Evolutionary conservation across 2,329 filamentous ascomycete genomes (phyloP), one percentile per base, ranked within the genome.

Genomic region (Penicillium verrucosum): DNA sequence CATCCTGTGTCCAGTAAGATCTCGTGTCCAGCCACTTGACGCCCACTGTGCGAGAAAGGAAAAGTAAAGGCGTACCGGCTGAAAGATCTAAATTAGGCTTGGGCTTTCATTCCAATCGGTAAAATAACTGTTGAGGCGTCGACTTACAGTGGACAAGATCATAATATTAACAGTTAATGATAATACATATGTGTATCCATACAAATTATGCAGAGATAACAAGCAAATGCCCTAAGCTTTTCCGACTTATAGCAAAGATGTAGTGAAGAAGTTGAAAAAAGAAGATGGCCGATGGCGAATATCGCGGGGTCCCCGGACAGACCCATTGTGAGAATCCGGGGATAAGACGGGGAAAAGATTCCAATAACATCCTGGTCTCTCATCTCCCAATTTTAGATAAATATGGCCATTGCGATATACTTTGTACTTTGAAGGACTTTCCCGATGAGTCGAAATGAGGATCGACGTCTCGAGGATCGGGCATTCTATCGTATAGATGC

Each of bases 251-350:
- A 14, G 16, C 29, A 51, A 10, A 34, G 25, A 37, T 36, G 16
- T 27, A 44, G 18, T 29, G 10, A 25, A 41, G 21, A 25, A 41
- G 21, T 16, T 8, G 3, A 5, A 6, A 44, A 36, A 36, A 44
- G 51, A 32, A 23, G 34, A 36, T 44, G 25, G 11, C 21, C 23
- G 42, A 41, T 44, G n/a, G 16, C 18, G 9, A 32, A 51, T 34
- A 56, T 56, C 41, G 47, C 29, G 53, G 53, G 53, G 53, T 49
- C 40, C 32, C 44, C 43, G 18, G 27, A 54, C 18, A 54, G 44
- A 43, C 25, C 37, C 36, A 50, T 25, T 41, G 43, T 41, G 18
- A 16, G 7, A 45, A 32, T 45, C 43, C 18, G 43, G 43, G 30
- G 49, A 43, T 43, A 47, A 30, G 18, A 41, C 32, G 34, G 43